Percentiles rank a stretch among this genome's conserved stretches.
phyloP scores from a whole-genome alignment of 805 yeast genomes.

The Kodamaea laetipori region DNA sequence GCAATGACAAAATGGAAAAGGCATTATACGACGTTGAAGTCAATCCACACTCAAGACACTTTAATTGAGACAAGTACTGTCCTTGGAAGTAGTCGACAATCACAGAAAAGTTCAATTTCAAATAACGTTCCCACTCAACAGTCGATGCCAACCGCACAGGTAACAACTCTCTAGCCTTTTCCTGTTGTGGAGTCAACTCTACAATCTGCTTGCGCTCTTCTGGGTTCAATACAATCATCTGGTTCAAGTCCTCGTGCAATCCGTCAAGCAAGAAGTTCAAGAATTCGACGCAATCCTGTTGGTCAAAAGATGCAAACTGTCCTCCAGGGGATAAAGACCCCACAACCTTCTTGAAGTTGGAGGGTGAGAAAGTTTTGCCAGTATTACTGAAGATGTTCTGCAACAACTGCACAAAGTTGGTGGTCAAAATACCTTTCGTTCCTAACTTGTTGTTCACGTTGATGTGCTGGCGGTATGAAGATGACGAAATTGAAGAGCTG shows the following conservation, averaged over 20 bases:
- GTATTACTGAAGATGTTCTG: constrained; percentile 53
- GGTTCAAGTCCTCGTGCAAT: constrained; percentile 83
- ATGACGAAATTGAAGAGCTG: constrained; percentile 30
- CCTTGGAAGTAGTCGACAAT: constrained; percentile 87
- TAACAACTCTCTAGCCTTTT: constrained; percentile 65
- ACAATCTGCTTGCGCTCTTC: constrained; percentile 43
- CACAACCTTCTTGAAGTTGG: constrained; percentile 62
- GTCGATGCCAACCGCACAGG: constrained; percentile 82
- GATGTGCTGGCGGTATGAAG: constrained; percentile 64
- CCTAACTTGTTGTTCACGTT: constrained; percentile 76
- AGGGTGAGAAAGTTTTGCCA: constrained; percentile 56
- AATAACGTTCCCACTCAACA: constrained; percentile 88
- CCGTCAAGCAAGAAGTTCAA: constrained; percentile 73
- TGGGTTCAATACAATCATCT: constrained; percentile 40
- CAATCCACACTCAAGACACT: constrained; percentile 67
- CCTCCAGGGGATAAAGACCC: constrained; percentile 64
- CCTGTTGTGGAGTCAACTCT: constrained; percentile 61
- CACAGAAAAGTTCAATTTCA: constrained; percentile 74
- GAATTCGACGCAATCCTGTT: constrained; percentile 87
- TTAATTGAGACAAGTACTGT: constrained; percentile 77
- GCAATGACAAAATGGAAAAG: constrained; percentile 76
- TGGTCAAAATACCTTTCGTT: constrained; percentile 75
- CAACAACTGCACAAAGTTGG: constrained; percentile 62
- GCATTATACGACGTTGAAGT: constrained; percentile 88
- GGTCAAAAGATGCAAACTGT: constrained; percentile 66